phyloP scores from a whole-genome alignment of 139 green algal species.

The Gonium pectorale region DNA sequence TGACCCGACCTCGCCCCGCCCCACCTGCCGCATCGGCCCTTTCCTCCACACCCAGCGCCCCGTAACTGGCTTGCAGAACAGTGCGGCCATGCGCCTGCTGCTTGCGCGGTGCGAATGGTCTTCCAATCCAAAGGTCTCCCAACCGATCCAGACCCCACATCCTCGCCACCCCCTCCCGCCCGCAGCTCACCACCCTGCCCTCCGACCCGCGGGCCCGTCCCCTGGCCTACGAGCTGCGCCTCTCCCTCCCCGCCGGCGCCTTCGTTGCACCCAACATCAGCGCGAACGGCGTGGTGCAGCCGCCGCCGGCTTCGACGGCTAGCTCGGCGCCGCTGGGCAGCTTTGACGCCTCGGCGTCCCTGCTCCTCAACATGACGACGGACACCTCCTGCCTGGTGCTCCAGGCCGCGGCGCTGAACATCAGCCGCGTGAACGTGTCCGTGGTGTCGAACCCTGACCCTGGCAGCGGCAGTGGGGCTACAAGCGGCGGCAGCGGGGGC shows the following conservation, averaged over 20 bases:
- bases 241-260: slow-evolving; percentile 18
- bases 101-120: no score
- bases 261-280: neutral
- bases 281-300: neutral
- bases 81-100: no score
- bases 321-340: neutral
- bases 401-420: neutral
- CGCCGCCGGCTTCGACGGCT: neutral
- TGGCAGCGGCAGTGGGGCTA: neutral
- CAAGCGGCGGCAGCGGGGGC: neutral
- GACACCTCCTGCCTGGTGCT: slow-evolving; percentile 21
- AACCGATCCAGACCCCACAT: no score
- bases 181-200: slow-evolving; percentile 11
- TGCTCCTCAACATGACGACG: neutral
- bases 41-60: no score
- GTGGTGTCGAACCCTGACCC: neutral
- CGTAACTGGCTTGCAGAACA: no score
- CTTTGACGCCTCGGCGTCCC: neutral
- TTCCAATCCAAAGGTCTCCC: no score
- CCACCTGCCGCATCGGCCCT: no score
- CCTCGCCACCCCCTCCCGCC: neutral
- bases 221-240: neutral
- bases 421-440: neutral
- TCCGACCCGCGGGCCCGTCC: neutral
- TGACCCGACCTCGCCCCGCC: no score